Percentiles rank a stretch among this genome's conserved stretches.
These are phyloP conservation scores for Tetrapisispora iriomotensis DNA, from an alignment of 805 yeast genomes.

Conservation along the genomic window DNA sequence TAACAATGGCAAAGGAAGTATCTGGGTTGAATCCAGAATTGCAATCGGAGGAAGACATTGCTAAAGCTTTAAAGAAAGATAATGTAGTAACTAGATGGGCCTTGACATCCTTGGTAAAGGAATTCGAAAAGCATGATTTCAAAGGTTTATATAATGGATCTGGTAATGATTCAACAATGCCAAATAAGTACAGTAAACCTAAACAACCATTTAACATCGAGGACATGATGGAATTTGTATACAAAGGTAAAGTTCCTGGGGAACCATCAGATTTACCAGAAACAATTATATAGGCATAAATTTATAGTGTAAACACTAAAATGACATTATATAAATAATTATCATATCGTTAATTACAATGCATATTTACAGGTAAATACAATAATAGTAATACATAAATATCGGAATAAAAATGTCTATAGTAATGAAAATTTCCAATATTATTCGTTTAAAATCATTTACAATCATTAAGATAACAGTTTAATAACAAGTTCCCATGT, in stretches of 20 bases:
- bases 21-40: conserved; percentile 23
- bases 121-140: conserved; percentile 48
- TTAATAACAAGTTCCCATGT: conserved; percentile 87
- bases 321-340: not conserved
- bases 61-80: conserved; percentile 31
- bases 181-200: conserved; percentile 26
- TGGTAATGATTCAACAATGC: conserved; percentile 51
- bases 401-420: too few species aligned
- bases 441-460: not conserved
- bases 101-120: conserved; percentile 40
- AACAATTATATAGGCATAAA: not conserved
- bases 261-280: not conserved
- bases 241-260: conserved; percentile 31
- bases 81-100: conserved; percentile 71
- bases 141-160: conserved; percentile 33
- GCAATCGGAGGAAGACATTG: conserved; percentile 18
- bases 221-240: conserved; percentile 35
- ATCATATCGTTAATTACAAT: not conserved
- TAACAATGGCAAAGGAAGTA: conserved; percentile 36
- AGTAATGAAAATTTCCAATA: too few species aligned
- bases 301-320: not conserved
- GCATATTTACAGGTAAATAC: conserved; percentile 4
- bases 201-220: conserved; percentile 29
- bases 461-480: conserved; percentile 33
- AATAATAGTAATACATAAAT: too few species aligned